phyloP scores from a whole-genome alignment of 2,329 filamentous ascomycete genomes.

The Phyllosticta paracitricarpa region DNA sequence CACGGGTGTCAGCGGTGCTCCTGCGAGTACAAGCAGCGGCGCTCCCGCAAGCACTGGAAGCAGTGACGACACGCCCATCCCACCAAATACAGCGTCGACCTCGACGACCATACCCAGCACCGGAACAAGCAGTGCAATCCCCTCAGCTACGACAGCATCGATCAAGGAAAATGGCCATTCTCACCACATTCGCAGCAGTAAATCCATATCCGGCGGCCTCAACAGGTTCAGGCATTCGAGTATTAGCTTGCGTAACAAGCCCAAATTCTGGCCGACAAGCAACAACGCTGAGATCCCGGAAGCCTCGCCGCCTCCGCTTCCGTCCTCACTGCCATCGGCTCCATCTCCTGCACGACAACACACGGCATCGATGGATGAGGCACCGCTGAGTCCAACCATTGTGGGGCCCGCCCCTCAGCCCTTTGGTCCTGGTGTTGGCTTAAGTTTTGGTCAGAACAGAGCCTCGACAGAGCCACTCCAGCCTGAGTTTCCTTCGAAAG shows the following conservation, averaged over 20 bases:
- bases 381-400: not conserved
- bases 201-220: slow-evolving; percentile 37
- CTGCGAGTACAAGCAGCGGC: not conserved
- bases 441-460: slow-evolving; percentile 10
- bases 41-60: not conserved
- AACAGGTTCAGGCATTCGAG: slow-evolving; percentile 60
- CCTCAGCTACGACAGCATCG: slow-evolving; percentile 11
- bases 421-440: not conserved
- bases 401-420: not conserved
- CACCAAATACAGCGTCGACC: not conserved
- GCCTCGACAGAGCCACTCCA: slow-evolving; percentile 1
- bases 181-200: slow-evolving; percentile 5
- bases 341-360: not conserved
- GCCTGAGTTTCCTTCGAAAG: slow-evolving; percentile 10
- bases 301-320: slow-evolving; percentile 17
- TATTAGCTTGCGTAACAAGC: slow-evolving; percentile 70
- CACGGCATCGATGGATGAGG: not conserved
- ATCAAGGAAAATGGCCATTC: slow-evolving; percentile 13
- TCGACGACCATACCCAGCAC: not conserved
- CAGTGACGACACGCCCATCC: not conserved
- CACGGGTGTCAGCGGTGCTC: not conserved
- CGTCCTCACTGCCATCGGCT: not conserved
- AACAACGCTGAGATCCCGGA: slow-evolving; percentile 14
- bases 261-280: slow-evolving; percentile 45
- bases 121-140: not conserved